These are phyloP conservation scores for Penstemon barbatus DNA, from an alignment of 257 asterid genomes.

Conservation along the genomic window DNA sequence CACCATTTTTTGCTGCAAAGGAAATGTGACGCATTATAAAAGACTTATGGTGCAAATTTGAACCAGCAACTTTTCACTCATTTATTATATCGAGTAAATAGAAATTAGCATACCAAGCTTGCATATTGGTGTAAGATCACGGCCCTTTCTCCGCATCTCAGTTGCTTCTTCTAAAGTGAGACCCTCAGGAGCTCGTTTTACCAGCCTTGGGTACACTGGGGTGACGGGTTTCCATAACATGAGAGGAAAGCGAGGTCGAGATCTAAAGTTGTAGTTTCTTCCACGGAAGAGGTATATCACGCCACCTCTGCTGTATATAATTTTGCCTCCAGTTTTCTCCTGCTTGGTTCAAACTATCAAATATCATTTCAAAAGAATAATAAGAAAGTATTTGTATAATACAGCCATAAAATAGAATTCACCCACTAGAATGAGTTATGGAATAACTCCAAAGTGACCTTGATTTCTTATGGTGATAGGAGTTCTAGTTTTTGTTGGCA, in stretches of 20 bases:
- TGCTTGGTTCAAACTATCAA: conserved; percentile 29
- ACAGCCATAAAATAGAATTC: not conserved
- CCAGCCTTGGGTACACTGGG: conserved; percentile 88
- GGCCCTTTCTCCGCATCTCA: conserved; percentile 80
- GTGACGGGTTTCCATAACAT: conserved; percentile 92
- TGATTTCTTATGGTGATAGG: not conserved
- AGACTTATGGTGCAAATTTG: conserved; percentile 13
- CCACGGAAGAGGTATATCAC: conserved; percentile 82
- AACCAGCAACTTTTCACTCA: conserved; percentile 17
- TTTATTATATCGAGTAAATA: conserved; percentile 19
- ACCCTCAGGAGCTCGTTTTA: conserved; percentile 70
- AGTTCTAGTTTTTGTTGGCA: not conserved
- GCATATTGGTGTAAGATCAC: conserved; percentile 70
- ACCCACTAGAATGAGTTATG: not conserved
- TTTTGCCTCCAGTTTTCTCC: conserved; percentile 92
- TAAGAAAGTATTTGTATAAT: not conserved
- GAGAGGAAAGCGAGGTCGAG: conserved; percentile 77
- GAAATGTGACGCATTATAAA: conserved; percentile 26
- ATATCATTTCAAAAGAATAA: conserved; percentile 9
- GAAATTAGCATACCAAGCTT: conserved; percentile 61
- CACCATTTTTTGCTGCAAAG: conserved; percentile 86
- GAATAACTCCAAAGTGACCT: not conserved
- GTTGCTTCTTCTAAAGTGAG: conserved; percentile 78
- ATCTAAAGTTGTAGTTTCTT: conserved; percentile 77
- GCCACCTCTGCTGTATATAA: conserved; percentile 74